Conservation (phyloP, 371 early-diverging fungal species). For the Circinella umbellata region DNA sequence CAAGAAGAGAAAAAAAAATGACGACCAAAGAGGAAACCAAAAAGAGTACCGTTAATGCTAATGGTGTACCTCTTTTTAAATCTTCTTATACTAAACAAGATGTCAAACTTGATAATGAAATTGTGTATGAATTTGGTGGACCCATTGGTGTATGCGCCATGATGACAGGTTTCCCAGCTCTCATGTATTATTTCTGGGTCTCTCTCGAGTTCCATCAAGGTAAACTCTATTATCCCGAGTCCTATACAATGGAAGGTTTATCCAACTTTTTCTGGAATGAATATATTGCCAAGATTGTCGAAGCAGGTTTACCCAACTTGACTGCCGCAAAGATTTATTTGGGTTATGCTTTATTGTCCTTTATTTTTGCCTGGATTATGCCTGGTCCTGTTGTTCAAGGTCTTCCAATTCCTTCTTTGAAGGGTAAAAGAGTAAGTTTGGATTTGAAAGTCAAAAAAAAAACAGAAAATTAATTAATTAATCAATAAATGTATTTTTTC, state of each 20-base stretch:
- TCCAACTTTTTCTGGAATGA: constrained; percentile 44
- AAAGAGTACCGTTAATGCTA: constrained; percentile 20
- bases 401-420: constrained; percentile 70
- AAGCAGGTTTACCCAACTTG: constrained; percentile 58
- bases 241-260: constrained; percentile 44
- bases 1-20: not conserved
- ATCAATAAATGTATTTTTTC: too few species aligned
- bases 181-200: constrained; percentile 79
- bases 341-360: constrained; percentile 61
- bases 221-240: constrained; percentile 52
- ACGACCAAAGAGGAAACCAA: constrained; percentile 6
- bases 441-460: too few species aligned
- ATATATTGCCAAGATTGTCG: constrained; percentile 43
- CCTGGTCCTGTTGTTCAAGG: constrained; percentile 75
- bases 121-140: constrained; percentile 78
- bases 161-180: constrained; percentile 73
- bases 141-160: constrained; percentile 69
- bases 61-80: constrained; percentile 52
- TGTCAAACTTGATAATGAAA: constrained; percentile 60
- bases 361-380: constrained; percentile 64
- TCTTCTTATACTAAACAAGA: constrained; percentile 47
- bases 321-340: constrained; percentile 64
- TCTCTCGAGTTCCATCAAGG: constrained; percentile 73
- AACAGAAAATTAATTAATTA: too few species aligned
- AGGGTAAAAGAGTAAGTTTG: constrained; percentile 52